These are phyloP conservation scores for Biscutella auriculata DNA, from an alignment of 441 rosid species.

Conservation along the genomic window DNA sequence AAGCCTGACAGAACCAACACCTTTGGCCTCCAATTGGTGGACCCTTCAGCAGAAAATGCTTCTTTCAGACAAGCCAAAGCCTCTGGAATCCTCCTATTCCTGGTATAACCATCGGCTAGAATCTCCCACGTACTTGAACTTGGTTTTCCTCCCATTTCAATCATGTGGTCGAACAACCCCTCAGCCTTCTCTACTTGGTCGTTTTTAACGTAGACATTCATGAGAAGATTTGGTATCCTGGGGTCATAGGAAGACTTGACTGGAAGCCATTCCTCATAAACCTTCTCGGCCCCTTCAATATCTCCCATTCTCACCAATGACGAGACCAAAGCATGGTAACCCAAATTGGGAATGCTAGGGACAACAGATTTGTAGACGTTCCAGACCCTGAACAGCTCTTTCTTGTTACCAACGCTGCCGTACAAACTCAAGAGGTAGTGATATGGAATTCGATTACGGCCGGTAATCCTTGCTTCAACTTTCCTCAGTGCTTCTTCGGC, in stretches of 20 bases:
- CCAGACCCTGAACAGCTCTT: conserved; percentile 72
- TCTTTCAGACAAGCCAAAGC: conserved; percentile 58
- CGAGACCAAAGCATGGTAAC: conserved; percentile 75
- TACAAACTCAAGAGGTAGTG: conserved; percentile 79
- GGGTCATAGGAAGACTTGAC: conserved; percentile 65
- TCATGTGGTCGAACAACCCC: conserved; percentile 45
- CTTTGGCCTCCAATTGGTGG: conserved; percentile 71
- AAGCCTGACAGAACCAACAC: conserved; percentile 31
- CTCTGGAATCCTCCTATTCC: conserved; percentile 36
- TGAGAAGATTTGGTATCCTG: conserved; percentile 69
- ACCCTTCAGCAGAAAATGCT: conserved; percentile 52
- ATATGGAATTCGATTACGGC: conserved; percentile 71
- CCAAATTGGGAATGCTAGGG: conserved; percentile 70
- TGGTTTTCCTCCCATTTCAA: conserved; percentile 71
- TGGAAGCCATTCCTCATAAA: conserved; percentile 68
- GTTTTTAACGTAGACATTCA: conserved; percentile 45
- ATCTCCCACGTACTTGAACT: conserved; percentile 70
- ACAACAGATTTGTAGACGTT: conserved; percentile 60
- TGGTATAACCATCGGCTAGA: conserved; percentile 64
- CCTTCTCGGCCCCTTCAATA: conserved; percentile 63
- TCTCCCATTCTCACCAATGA: conserved; percentile 55
- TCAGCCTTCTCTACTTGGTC: conserved; percentile 53
- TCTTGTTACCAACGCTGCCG: conserved; percentile 59
- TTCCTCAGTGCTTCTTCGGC: conserved; percentile 66
- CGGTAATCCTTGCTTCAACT: conserved; percentile 72